phyloP scores from a whole-genome alignment of 371 early-diverging fungal species.

The Rhizopus stolonifer region DNA sequence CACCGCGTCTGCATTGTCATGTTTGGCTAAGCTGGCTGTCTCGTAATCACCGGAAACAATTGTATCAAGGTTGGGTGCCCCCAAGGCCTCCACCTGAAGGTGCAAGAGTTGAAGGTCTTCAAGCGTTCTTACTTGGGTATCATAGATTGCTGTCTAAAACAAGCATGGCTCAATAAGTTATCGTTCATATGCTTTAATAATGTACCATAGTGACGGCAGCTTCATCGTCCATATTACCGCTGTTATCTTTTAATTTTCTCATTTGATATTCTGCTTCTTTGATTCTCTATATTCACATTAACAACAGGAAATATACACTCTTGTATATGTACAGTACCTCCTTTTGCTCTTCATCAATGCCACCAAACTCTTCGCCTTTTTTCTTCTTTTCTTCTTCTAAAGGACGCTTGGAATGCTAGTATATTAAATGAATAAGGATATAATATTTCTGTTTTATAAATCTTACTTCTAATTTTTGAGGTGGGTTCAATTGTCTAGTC shows the following conservation, averaged over 20 bases:
- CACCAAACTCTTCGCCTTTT: slow-evolving; percentile 56
- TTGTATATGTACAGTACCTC: slow-evolving; percentile 27
- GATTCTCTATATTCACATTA: slow-evolving; percentile 44
- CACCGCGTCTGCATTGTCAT: background rate
- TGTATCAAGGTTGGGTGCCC: slow-evolving; percentile 45
- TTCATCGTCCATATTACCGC: slow-evolving; percentile 34
- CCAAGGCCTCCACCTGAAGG: slow-evolving; percentile 55
- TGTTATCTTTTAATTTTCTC: slow-evolving; percentile 31
- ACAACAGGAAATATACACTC: background rate
- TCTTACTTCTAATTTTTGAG: slow-evolving; percentile 45
- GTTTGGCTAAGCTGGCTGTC: slow-evolving; percentile 2
- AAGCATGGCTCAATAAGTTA: too few species aligned
- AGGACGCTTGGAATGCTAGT: slow-evolving; percentile 50
- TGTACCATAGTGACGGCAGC: slow-evolving; percentile 35
- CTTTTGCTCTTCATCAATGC: slow-evolving; percentile 46
- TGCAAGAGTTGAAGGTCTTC: slow-evolving; percentile 65
- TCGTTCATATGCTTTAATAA: too few species aligned
- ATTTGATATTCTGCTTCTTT: slow-evolving; percentile 55
- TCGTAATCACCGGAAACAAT: slow-evolving; percentile 29
- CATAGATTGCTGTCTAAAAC: slow-evolving; percentile 43
- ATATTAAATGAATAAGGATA: background rate
- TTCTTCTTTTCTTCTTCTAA: slow-evolving; percentile 62
- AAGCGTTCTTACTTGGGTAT: slow-evolving; percentile 68
- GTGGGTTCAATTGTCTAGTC: slow-evolving; percentile 73
- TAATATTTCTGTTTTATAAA: background rate